Base-by-base conservation (phyloP, 192 early-diverging fungal species). In the Coemansia sp. region DNA sequence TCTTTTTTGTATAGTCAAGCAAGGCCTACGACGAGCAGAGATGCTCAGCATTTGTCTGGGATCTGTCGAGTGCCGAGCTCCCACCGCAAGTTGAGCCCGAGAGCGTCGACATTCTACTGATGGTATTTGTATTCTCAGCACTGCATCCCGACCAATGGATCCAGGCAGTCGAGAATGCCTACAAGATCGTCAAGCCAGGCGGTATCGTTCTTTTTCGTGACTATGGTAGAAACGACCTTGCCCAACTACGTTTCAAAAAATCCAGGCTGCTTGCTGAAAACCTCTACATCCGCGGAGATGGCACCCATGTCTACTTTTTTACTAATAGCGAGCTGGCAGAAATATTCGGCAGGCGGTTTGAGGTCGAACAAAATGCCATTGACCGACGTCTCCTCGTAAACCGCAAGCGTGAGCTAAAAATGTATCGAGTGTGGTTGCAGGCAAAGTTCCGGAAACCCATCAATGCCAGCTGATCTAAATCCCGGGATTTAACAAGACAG, bases 391-490 rank as follows among this genome's bases (percentile, higher is more conserved):
- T 99, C 71, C 83, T 99, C 16, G 95, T 99, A 50, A 99, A 99
- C 78, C 86, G 98, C 48, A 75, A 87, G 66, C 74, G 88, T 47
- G 90, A 97, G 83, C 80, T 98, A 39, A 98, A 97, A 72, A 99
- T 99, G 98, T 96, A 97, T 80, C 85, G 97, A 5, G 87, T 92
- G 9, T 99, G 97, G 97, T 75, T 99, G 26, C 98, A 99, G 78
- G 95, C 91, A 39, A 98, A 98, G 85, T 97, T 97, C 78, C 81
- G 90, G 58, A 98, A 95, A 68, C 87, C 88, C 52, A 63, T 87
- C 37, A 73, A 21, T 52, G 52, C 50, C 10, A 60, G 67, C 70
- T 68, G 56, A 73, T 67, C 44, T 49, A 50, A 49, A 19, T n/a
- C 15, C 32, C 32, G 4, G 18, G 15, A 16, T 7, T 16, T 1